Conservation (phyloP, 805 yeast genomes). For the Debaryomyces tyrocola region DNA sequence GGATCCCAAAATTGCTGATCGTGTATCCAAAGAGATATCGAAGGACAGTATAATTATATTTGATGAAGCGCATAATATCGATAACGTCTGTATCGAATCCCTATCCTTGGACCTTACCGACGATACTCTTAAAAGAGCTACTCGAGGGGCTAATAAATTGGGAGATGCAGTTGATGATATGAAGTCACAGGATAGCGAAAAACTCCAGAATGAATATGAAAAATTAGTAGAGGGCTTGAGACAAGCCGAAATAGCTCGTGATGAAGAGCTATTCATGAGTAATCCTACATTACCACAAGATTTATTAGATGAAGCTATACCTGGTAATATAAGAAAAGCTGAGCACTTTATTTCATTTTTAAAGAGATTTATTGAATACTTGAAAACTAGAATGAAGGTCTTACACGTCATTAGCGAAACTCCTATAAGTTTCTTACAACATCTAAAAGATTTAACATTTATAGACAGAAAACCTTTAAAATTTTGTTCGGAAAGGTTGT, state of each 20-base stretch:
- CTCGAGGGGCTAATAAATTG: slow-evolving; percentile 80
- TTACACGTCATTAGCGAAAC: slow-evolving; percentile 97
- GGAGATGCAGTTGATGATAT: slow-evolving; percentile 83
- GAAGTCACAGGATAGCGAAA: slow-evolving; percentile 77
- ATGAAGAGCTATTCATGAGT: slow-evolving; percentile 72
- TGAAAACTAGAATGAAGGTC: slow-evolving; percentile 97
- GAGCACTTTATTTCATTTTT: slow-evolving; percentile 95
- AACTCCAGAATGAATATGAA: slow-evolving; percentile 87
- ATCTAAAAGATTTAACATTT: slow-evolving; percentile 87
- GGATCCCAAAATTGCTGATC: slow-evolving; percentile 95
- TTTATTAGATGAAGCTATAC: slow-evolving; percentile 86
- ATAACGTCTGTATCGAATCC: slow-evolving; percentile 97
- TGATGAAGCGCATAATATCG: slow-evolving; percentile 98
- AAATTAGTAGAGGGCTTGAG: slow-evolving; percentile 86
- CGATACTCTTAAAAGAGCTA: slow-evolving; percentile 81
- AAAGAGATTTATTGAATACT: slow-evolving; percentile 88
- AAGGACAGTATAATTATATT: slow-evolving; percentile 92
- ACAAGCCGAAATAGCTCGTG: slow-evolving; percentile 66
- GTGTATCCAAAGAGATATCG: slow-evolving; percentile 89
- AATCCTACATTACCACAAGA: slow-evolving; percentile 88
- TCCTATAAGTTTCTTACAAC: slow-evolving; percentile 88
- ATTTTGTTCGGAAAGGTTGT: slow-evolving; percentile 89
- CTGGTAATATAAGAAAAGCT: slow-evolving; percentile 95
- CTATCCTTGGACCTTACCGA: slow-evolving; percentile 89
- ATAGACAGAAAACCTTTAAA: slow-evolving; percentile 89